Base-by-base conservation (phyloP, 2,329 filamentous ascomycete genomes). In the Ilyonectria robusta region DNA sequence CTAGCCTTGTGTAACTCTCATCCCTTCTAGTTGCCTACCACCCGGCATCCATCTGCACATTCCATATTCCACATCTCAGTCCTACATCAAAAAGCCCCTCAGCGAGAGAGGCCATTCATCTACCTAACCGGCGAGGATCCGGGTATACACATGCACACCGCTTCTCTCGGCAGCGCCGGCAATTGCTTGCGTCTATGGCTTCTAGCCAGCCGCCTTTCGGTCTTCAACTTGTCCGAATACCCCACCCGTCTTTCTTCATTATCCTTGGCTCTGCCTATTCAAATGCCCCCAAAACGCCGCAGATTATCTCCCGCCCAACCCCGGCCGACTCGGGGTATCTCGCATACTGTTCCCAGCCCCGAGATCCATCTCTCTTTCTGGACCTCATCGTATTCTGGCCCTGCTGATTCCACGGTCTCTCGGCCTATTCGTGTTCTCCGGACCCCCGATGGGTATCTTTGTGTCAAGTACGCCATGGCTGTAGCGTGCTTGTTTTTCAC, bases 171-270 rank as follows among this genome's bases (percentile, higher is more conserved):
- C 44, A 48, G 57, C 51, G 46, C 53, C 51, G 57, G 57, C 51
- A 65, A 61, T 61, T 46, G 62, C 26, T 61, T 65, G 62, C 62
- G 26, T 54, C 58, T 31, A 61, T 42, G 51, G 37, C 58, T 53
- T 60, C 58, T 40, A 33, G 23, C 29, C 21, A 50, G 23, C 33
- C 23, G 37, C 48, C 23, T 37, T 23, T 47, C 26, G 31, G 40
- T 46, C 48, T 56, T 51, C 35, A 50, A 23, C 40, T 26, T 51
- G 29, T 23, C 26, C 46, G 46, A 53, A 26, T 42, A 42, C 35
- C 47, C 29, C 47, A 42, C 51, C 46, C 53, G 9, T 59, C 37
- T 57, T 35, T 47, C 56, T 40, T 46, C 53, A 40, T 46, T 50
- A 61, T 53, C 53, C 58, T 31, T 58, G 58, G 46, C 46, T 29